Conservation (phyloP, 768 basidiomycete species). For the Boletus insuetus region DNA sequence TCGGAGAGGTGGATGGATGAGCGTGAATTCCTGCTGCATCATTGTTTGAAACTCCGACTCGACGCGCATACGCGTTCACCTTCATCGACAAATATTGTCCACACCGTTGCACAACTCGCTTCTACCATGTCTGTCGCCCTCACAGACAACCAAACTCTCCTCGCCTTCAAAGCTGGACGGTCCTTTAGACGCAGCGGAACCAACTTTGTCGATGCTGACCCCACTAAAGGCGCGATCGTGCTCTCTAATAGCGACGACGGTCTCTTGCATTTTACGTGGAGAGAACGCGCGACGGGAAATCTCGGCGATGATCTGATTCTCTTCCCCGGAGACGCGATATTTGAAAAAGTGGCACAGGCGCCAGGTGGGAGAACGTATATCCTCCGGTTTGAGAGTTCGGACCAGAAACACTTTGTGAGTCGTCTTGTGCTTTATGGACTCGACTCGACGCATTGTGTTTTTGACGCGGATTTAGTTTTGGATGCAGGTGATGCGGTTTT, state of each 20-base stretch:
- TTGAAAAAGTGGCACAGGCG: slow-evolving; percentile 70
- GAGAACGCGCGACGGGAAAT: slow-evolving; percentile 59
- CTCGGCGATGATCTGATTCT: slow-evolving; percentile 82
- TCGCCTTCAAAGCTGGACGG: slow-evolving; percentile 70
- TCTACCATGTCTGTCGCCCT: slow-evolving; percentile 24
- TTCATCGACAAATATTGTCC: too few relatives aligned
- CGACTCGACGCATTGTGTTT: background rate
- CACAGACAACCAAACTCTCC: slow-evolving; percentile 30
- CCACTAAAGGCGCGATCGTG: slow-evolving; percentile 72
- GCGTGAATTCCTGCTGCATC: too few relatives aligned
- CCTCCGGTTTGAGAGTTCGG: slow-evolving; percentile 87
- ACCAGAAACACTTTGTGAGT: slow-evolving; percentile 86
- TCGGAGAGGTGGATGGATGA: too few relatives aligned
- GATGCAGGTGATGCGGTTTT: slow-evolving; percentile 62
- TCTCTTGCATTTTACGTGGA: slow-evolving; percentile 78
- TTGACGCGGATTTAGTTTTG: slow-evolving; percentile 57
- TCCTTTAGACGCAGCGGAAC: slow-evolving; percentile 64
- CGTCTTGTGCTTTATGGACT: background rate
- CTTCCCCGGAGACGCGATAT: slow-evolving; percentile 82
- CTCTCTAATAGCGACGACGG: slow-evolving; percentile 72
- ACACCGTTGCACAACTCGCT: too few relatives aligned
- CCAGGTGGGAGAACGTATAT: slow-evolving; percentile 72
- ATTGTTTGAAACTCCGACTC: too few relatives aligned
- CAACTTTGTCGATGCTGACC: slow-evolving; percentile 63
- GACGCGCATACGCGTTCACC: too few relatives aligned